Conservation (phyloP, 352 stramenopile genomes). For the Phytophthora vignae region DNA sequence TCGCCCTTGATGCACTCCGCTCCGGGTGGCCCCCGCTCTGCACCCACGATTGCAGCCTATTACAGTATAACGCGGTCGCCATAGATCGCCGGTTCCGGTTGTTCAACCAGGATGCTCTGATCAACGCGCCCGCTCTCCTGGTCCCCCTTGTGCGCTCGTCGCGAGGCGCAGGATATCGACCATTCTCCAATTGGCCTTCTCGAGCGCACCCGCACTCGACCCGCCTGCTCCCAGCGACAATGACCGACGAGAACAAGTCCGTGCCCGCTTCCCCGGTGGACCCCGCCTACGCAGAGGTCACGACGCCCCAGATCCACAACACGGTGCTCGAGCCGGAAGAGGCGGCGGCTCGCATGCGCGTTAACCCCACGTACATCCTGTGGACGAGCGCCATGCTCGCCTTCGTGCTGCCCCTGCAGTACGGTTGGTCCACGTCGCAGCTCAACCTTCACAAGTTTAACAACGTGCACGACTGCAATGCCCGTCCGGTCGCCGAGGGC, state of each 20-base stretch:
- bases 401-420: constrained; percentile 48
- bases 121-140: constrained; percentile 21
- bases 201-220: constrained; percentile 9
- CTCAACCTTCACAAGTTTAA: constrained; percentile 58
- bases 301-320: constrained; percentile 33
- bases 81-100: constrained; percentile 18
- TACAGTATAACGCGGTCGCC: constrained; percentile 31
- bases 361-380: constrained; percentile 45
- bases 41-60: constrained; percentile 23
- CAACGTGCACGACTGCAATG: constrained; percentile 43
- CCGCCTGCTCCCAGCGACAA: constrained; percentile 8
- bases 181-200: constrained; percentile 34
- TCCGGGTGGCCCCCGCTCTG: constrained; percentile 16
- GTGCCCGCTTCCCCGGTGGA: constrained; percentile 26
- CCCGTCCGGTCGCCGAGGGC: constrained; percentile 31
- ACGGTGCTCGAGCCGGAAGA: constrained; percentile 34
- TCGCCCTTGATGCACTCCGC: constrained; percentile 22
- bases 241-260: constrained; percentile 30
- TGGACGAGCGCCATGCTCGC: constrained; percentile 46
- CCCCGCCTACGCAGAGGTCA: constrained; percentile 26
- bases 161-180: constrained; percentile 8
- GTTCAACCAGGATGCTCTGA: constrained; percentile 37
- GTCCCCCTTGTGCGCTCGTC: background rate
- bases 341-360: constrained; percentile 22
- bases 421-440: constrained; percentile 55